These are phyloP conservation scores for Biancaea sappan DNA, from an alignment of 306 rosid species.

Conservation along the genomic window DNA sequence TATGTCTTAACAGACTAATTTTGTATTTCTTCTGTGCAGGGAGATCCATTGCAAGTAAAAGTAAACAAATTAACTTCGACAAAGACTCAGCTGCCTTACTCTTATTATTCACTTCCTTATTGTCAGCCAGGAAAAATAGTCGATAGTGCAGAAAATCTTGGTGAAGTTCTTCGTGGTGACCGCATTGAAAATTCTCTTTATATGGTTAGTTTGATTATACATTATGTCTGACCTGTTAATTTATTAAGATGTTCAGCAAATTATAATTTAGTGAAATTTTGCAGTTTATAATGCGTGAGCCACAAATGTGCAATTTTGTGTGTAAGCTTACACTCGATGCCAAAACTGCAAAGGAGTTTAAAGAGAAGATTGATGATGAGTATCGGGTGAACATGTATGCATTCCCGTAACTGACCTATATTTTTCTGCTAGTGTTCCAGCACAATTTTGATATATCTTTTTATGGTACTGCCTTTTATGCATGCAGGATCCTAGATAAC, in stretches of 20 bases:
- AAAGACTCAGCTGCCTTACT: conserved; percentile 95
- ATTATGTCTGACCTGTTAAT: not conserved
- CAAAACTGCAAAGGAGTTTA: conserved; percentile 79
- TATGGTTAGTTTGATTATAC: conserved; percentile 58
- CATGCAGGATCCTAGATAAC: conserved; percentile 95
- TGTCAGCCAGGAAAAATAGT: conserved; percentile 66
- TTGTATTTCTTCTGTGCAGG: conserved; percentile 60
- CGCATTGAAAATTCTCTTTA: conserved; percentile 92
- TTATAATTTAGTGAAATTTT: conserved; percentile 25
- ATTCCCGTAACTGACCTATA: conserved; percentile 11
- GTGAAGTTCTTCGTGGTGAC: conserved; percentile 99
- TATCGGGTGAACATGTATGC: conserved; percentile 96
- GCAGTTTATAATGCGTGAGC: conserved; percentile 95
- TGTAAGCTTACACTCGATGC: conserved; percentile 66
- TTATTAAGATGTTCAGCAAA: conserved; percentile 31
- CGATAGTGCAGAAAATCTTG: conserved; percentile 95
- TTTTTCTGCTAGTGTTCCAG: not conserved
- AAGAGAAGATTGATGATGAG: conserved; percentile 92
- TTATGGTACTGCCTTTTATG: conserved; percentile 15
- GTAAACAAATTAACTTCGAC: conserved; percentile 91
- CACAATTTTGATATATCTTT: conserved; percentile 17
- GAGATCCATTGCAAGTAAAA: conserved; percentile 86
- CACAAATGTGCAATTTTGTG: conserved; percentile 80
- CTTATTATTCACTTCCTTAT: conserved; percentile 86
- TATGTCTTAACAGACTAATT: conserved; percentile 6